phyloP scores from a whole-genome alignment of 129 eudicot species.

The Flaveria robusta region DNA sequence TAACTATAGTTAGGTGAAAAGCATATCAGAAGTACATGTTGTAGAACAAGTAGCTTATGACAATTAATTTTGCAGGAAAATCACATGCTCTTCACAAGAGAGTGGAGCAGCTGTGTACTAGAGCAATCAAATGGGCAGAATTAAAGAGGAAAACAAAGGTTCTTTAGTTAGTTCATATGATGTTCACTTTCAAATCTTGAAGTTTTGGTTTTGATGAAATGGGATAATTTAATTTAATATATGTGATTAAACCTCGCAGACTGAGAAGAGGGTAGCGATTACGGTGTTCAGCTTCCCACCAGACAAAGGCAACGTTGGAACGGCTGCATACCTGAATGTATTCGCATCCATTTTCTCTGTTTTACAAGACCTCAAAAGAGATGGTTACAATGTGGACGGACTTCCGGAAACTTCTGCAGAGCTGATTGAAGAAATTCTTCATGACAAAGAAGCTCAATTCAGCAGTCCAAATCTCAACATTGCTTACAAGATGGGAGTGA shows the following conservation, averaged over 20 bases:
- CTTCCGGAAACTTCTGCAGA: slow-evolving; percentile 83
- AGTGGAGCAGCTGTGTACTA: slow-evolving; percentile 95
- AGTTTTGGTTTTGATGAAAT: not conserved
- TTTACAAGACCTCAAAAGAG: slow-evolving; percentile 69
- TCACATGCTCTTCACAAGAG: slow-evolving; percentile 99
- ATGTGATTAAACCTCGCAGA: slow-evolving; percentile 44
- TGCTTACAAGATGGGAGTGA: slow-evolving; percentile 86
- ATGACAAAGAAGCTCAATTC: slow-evolving; percentile 98
- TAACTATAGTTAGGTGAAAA: not conserved
- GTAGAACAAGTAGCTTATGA: slow-evolving; percentile 16
- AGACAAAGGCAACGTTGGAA: slow-evolving; percentile 98
- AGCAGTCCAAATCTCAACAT: slow-evolving; percentile 94
- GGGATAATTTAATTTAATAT: not conserved
- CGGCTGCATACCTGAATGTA: slow-evolving; percentile 95
- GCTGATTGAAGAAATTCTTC: slow-evolving; percentile 87
- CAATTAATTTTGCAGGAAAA: slow-evolving; percentile 59
- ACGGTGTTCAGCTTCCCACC: slow-evolving; percentile 99
- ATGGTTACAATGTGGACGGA: slow-evolving; percentile 86
- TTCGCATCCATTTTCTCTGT: slow-evolving; percentile 92
- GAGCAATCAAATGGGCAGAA: slow-evolving; percentile 92
- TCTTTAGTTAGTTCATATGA: not conserved
- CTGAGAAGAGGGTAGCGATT: slow-evolving; percentile 89
- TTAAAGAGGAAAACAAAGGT: slow-evolving; percentile 90
- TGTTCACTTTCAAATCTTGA: not conserved
- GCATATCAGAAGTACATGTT: slow-evolving; percentile 1